phyloP scores from a whole-genome alignment of 2,329 filamentous ascomycete species.

The Salinomyces thailandicus region DNA sequence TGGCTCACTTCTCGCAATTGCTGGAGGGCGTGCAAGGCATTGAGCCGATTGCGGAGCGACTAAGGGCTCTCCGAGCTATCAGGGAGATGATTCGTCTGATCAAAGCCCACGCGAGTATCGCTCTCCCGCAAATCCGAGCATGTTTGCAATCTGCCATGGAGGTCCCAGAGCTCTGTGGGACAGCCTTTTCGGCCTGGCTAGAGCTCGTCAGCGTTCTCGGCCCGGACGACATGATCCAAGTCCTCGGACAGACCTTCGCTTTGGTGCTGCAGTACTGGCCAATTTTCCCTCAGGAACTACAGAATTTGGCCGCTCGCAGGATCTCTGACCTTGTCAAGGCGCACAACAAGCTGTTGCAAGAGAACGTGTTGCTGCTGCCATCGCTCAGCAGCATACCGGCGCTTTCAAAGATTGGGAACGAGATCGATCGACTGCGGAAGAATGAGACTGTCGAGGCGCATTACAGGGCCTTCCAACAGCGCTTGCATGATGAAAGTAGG shows the following conservation, averaged over 20 bases:
- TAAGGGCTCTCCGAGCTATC: slow-evolving; percentile 55
- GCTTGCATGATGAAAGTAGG: slow-evolving; percentile 72
- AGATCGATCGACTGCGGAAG: slow-evolving; percentile 54
- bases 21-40: slow-evolving; percentile 45
- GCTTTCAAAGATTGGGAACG: slow-evolving; percentile 56
- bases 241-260: slow-evolving; percentile 84
- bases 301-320: slow-evolving; percentile 49
- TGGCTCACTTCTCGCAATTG: slow-evolving; percentile 66
- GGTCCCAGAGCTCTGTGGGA: slow-evolving; percentile 61
- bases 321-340: slow-evolving; percentile 56
- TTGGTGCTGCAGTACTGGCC: slow-evolving; percentile 75
- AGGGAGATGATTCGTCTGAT: slow-evolving; percentile 78
- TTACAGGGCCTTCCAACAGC: slow-evolving; percentile 59
- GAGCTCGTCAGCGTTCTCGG: slow-evolving; percentile 65
- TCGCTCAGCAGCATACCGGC: slow-evolving; percentile 61
- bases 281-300: slow-evolving; percentile 51
- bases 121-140: slow-evolving; percentile 86
- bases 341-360: slow-evolving; percentile 50
- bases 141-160: slow-evolving; percentile 77
- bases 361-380: slow-evolving; percentile 65
- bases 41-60: slow-evolving; percentile 48
- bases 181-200: slow-evolving; percentile 76
- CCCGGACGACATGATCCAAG: slow-evolving; percentile 64
- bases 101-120: slow-evolving; percentile 61
- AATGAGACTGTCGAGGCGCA: slow-evolving; percentile 56